These are phyloP conservation scores for Agrocybe chaxingu DNA, from an alignment of 768 basidiomycete species.

Conservation along the genomic window DNA sequence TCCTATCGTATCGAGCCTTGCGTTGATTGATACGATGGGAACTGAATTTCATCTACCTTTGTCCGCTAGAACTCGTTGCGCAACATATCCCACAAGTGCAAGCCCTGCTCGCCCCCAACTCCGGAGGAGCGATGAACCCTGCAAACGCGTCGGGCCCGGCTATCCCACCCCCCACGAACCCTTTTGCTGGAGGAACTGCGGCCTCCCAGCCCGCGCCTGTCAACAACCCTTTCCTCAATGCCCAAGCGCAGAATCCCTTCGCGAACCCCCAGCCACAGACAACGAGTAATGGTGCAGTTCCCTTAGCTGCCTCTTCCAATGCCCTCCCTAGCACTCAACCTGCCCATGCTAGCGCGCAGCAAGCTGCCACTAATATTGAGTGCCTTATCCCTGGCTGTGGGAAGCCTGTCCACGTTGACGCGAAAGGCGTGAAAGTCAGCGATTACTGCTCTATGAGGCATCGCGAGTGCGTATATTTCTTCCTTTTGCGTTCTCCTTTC, in stretches of 20 bases:
- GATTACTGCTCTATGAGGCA: conserved; percentile 61
- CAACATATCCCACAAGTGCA: conserved; percentile 48
- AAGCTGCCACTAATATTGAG: conserved; percentile 33
- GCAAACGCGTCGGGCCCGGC: conserved; percentile 1
- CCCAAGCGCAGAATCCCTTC: conserved; percentile 11
- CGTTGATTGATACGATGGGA: background rate
- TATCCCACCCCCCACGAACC: conserved; percentile 8
- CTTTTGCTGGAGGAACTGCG: conserved; percentile 14
- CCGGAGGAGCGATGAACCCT: background rate
- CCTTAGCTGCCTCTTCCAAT: conserved; percentile 20
- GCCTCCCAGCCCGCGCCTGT: conserved; percentile 14
- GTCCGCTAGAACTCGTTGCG: conserved; percentile 12
- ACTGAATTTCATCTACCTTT: background rate
- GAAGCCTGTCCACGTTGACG: conserved; percentile 53
- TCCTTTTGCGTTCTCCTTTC: background rate
- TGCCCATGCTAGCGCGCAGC: conserved; percentile 29
- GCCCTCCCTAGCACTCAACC: conserved; percentile 27
- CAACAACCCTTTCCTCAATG: conserved; percentile 32
- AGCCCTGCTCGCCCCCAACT: conserved; percentile 27
- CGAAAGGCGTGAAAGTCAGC: conserved; percentile 45
- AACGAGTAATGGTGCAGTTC: conserved; percentile 24
- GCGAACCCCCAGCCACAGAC: conserved; percentile 8
- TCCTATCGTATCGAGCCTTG: no score
- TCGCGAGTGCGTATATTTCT: conserved; percentile 50
- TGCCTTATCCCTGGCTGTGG: conserved; percentile 58